phyloP scores from a whole-genome alignment of 768 basidiomycete species.

The Tephrocybe sp. region DNA sequence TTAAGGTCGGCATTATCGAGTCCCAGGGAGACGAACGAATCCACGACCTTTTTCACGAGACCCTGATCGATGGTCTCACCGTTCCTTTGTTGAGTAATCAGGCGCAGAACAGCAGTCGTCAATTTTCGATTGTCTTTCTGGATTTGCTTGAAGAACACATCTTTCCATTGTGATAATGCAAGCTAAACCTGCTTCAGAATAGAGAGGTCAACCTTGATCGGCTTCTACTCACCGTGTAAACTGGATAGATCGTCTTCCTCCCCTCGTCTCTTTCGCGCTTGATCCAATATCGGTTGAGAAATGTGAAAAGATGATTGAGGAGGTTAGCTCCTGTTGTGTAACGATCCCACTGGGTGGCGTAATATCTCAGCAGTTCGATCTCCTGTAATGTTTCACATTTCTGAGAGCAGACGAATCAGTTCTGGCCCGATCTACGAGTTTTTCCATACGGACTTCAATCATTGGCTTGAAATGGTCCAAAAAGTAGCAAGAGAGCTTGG shows the following conservation, averaged over 20 bases:
- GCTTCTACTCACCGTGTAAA: slow-evolving; percentile 79
- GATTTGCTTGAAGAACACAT: slow-evolving; percentile 84
- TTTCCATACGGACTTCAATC: slow-evolving; percentile 39
- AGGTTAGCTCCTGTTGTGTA: slow-evolving; percentile 98
- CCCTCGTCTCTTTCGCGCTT: slow-evolving; percentile 99
- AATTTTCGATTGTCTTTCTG: slow-evolving; percentile 82
- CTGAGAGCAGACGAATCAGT: slow-evolving; percentile 37
- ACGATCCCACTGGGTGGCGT: slow-evolving; percentile 91
- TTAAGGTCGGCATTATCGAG: slow-evolving; percentile 90
- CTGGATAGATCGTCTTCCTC: slow-evolving; percentile 90
- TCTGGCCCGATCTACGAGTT: not conserved
- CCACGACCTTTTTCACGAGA: slow-evolving; percentile 96
- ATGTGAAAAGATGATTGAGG: slow-evolving; percentile 94
- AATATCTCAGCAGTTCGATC: slow-evolving; percentile 89
- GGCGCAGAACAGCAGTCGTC: slow-evolving; percentile 80
- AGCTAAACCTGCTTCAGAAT: slow-evolving; percentile 48
- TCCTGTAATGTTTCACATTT: slow-evolving; percentile 82
- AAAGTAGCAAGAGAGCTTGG: slow-evolving; percentile 90
- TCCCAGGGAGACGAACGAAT: slow-evolving; percentile 96
- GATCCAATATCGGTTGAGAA: slow-evolving; percentile 99
- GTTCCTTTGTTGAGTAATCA: slow-evolving; percentile 93
- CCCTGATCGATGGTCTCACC: slow-evolving; percentile 95
- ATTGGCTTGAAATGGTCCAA: slow-evolving; percentile 77
- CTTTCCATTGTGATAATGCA: slow-evolving; percentile 94
- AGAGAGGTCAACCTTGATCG: not conserved